phyloP scores from a whole-genome alignment of 2,329 filamentous ascomycete species.

The Penicillium sp. region DNA sequence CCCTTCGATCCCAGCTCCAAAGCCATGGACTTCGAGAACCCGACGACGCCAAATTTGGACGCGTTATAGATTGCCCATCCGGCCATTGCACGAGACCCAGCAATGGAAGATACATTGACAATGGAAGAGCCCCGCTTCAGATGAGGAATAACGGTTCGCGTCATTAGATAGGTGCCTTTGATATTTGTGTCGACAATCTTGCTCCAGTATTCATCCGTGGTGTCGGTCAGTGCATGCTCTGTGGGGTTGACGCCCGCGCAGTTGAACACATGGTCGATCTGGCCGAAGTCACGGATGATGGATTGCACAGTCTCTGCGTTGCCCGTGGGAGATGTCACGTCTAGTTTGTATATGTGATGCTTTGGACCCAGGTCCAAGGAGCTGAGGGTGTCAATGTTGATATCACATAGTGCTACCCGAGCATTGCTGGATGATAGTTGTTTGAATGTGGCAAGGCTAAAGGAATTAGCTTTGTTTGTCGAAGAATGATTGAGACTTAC shows the following conservation, averaged over 20 bases:
- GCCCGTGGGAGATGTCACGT: background rate
- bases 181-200: conserved; percentile 50
- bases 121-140: conserved; percentile 35
- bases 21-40: conserved; percentile 26
- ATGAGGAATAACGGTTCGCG: conserved; percentile 45
- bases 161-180: conserved; percentile 49
- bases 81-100: conserved; percentile 29
- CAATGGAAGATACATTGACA: conserved; percentile 44
- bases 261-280: conserved; percentile 44
- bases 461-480: background rate
- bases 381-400: conserved; percentile 9
- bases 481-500: background rate
- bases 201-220: conserved; percentile 52
- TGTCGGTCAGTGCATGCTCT: conserved; percentile 40
- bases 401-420: conserved; percentile 12
- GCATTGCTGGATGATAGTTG: conserved; percentile 8
- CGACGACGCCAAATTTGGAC: conserved; percentile 26
- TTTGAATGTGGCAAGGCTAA: conserved; percentile 11
- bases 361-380: background rate
- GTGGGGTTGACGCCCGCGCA: conserved; percentile 54
- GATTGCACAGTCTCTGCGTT: background rate
- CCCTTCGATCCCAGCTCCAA: conserved; percentile 22
- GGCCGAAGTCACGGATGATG: conserved; percentile 23
- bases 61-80: conserved; percentile 32
- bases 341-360: background rate